A percentile compares a stretch with the other conserved stretches of the same genome.
phyloP scores from a whole-genome alignment of 2,329 filamentous ascomycete genomes.

The Pleoardoris graminearum region DNA sequence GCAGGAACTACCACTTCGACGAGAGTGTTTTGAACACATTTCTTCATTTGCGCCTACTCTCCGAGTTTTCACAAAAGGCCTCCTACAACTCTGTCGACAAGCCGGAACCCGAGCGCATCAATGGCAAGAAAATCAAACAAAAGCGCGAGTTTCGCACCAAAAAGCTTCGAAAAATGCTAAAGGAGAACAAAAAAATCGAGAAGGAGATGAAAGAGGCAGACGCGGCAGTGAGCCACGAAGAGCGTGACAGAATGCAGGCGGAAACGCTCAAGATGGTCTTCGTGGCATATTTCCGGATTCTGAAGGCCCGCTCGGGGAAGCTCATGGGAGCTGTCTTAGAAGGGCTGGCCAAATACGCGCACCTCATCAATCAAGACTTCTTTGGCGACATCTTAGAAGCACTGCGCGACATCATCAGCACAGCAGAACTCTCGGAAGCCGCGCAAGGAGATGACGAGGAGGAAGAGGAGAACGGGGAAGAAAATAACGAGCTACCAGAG shows the following conservation, averaged over 20 bases:
- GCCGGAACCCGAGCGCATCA: slow-evolving; percentile 49
- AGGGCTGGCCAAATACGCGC: slow-evolving; percentile 88
- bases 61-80: slow-evolving; percentile 82
- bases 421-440: slow-evolving; percentile 61
- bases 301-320: slow-evolving; percentile 78
- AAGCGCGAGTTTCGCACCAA: slow-evolving; percentile 90
- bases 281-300: slow-evolving; percentile 88
- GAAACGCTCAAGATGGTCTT: slow-evolving; percentile 97
- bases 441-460: slow-evolving; percentile 51
- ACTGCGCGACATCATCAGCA: slow-evolving; percentile 85
- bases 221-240: slow-evolving; percentile 86
- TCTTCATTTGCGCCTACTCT: slow-evolving; percentile 82
- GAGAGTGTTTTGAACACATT: slow-evolving; percentile 90
- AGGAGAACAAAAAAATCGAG: slow-evolving; percentile 83
- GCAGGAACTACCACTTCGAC: slow-evolving; percentile 77
- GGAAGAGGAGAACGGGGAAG: slow-evolving; percentile 57
- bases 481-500: slow-evolving; percentile 49
- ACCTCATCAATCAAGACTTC: slow-evolving; percentile 98
- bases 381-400: slow-evolving; percentile 96
- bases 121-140: slow-evolving; percentile 66
- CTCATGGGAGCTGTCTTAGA: slow-evolving; percentile 98
- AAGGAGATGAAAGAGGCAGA: slow-evolving; percentile 95
- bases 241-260: slow-evolving; percentile 89
- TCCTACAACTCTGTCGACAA: slow-evolving; percentile 77
- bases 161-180: slow-evolving; percentile 76